Conservation (phyloP, 805 yeast genomes). For the Hanseniaspora clermontiae region DNA sequence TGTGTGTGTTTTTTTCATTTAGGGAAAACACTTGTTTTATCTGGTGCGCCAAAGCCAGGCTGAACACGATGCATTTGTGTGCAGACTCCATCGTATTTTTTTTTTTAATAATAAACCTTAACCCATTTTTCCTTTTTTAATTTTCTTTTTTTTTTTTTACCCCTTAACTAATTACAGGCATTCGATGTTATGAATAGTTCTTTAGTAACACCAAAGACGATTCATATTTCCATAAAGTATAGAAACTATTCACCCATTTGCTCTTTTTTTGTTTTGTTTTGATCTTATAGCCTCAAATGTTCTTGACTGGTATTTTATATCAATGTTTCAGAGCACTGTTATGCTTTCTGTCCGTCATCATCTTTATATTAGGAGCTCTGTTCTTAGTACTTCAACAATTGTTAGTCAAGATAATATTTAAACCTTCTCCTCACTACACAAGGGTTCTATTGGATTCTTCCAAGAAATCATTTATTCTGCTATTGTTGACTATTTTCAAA, state of each 20-base stretch:
- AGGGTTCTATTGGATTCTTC: constrained; percentile 40
- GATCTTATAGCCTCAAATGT: neutral
- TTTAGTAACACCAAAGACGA: too few species aligned
- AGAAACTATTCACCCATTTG: too few species aligned
- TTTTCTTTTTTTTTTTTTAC: too few species aligned
- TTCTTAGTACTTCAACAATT: constrained; percentile 39
- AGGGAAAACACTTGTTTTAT: neutral
- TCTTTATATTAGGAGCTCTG: constrained; percentile 30
- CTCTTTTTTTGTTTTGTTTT: too few species aligned
- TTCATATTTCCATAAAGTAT: too few species aligned
- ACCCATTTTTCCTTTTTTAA: too few species aligned
- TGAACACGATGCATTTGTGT: too few species aligned
- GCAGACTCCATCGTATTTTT: too few species aligned
- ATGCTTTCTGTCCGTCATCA: constrained; percentile 18
- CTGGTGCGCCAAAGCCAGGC: too few species aligned
- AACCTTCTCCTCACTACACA: constrained; percentile 25
- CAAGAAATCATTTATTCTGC: constrained; percentile 44
- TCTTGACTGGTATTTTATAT: neutral
- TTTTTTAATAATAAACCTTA: too few species aligned
- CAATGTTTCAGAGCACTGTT: constrained; percentile 15
- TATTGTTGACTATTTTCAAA: constrained; percentile 40
- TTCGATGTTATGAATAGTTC: too few species aligned
- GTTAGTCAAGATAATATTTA: constrained; percentile 28
- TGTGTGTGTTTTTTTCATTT: neutral
- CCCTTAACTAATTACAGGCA: too few species aligned